Conservation (phyloP, 2,329 filamentous ascomycete genomes). For the Colletotrichum tofieldiae region DNA sequence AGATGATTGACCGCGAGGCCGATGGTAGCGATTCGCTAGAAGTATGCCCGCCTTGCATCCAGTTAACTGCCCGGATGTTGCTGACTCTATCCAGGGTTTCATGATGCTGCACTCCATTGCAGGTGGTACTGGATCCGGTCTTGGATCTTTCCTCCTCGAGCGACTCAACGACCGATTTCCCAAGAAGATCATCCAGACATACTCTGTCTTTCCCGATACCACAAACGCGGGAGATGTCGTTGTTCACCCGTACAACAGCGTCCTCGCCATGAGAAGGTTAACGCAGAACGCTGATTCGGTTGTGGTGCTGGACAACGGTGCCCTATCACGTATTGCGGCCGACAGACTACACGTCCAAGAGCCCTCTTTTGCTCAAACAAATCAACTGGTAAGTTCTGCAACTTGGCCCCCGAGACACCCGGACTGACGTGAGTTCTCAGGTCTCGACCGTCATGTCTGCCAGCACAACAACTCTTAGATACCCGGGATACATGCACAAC, state of each 20-base stretch:
- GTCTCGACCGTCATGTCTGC: slow-evolving; percentile 98
- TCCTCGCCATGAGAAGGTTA: slow-evolving; percentile 90
- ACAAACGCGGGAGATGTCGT: slow-evolving; percentile 91
- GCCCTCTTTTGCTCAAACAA: slow-evolving; percentile 96
- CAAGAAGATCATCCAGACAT: slow-evolving; percentile 99
- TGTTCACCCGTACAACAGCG: slow-evolving; percentile 97
- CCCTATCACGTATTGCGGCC: slow-evolving; percentile 92
- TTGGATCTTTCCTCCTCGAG: slow-evolving; percentile 95
- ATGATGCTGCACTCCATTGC: slow-evolving; percentile 99
- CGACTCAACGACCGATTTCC: slow-evolving; percentile 97
- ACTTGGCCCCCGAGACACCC: neutral
- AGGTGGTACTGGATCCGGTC: slow-evolving; percentile 94
- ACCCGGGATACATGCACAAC: slow-evolving; percentile 99
- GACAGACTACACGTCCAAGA: slow-evolving; percentile 96
- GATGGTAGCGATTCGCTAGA: slow-evolving; percentile 98
- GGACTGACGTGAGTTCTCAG: slow-evolving; percentile 55
- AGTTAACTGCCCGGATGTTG: neutral
- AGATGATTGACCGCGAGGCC: slow-evolving; percentile 99
- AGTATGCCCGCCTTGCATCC: slow-evolving; percentile 59
- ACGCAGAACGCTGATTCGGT: slow-evolving; percentile 98
- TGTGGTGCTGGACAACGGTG: slow-evolving; percentile 96
- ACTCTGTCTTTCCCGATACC: slow-evolving; percentile 97
- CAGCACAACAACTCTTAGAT: slow-evolving; percentile 94
- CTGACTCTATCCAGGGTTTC: slow-evolving; percentile 77
- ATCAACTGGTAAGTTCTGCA: slow-evolving; percentile 79